Base-by-base conservation (phyloP, 1,284 basidiomycete species). In the Phellinidium pouzarii region DNA sequence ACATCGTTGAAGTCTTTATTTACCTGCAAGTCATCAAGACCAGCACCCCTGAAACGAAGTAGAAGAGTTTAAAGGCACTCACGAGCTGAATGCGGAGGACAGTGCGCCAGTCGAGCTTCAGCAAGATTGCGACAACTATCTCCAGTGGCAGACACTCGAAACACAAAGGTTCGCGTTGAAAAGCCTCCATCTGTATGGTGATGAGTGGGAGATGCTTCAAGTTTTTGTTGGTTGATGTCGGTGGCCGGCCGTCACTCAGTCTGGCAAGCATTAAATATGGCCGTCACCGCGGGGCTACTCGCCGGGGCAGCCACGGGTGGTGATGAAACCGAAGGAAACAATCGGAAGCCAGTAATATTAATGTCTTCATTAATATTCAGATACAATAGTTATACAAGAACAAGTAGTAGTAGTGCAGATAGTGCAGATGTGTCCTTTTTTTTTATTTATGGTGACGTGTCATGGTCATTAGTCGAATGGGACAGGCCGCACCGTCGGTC, bases 401-500 rank as follows among this genome's bases (percentile, higher is more conserved):
- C n/a, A n/a, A n/a, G n/a, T n/a, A n/a, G n/a, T n/a, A n/a, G 25
- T 14, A 47, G 34, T 47, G 38, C 31, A 27, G 14, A 7, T 7
- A 31, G 29, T 31, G 6, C 6, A 31, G 12, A 31, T 7, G 12
- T 31, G 6, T 31, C 29, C 26, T 17, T 29, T n/a, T 46, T 46
- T 29, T 17, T 7, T 38, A 43, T 17, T n/a, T 2, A 14, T n/a
- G 19, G 14, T 59, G 59, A 14, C 47, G 3, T 17, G 9, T 7
- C 36, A 5, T 12, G 11, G 14, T 19, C 26, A 12, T 54, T 62
- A 91, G 65, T 91, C 89, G 62, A 93, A 93, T 0, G 90, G 89
- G n/a, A 92, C 85, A 20, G 87, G 86, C 52, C 85, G 73, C 60
- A 91, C 82, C 2, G 79, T 84, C 3, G 79, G 74, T 2, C 87